These are phyloP conservation scores for Neobulgaria alba DNA, from an alignment of 2,329 filamentous ascomycete genomes.

Conservation along the genomic window DNA sequence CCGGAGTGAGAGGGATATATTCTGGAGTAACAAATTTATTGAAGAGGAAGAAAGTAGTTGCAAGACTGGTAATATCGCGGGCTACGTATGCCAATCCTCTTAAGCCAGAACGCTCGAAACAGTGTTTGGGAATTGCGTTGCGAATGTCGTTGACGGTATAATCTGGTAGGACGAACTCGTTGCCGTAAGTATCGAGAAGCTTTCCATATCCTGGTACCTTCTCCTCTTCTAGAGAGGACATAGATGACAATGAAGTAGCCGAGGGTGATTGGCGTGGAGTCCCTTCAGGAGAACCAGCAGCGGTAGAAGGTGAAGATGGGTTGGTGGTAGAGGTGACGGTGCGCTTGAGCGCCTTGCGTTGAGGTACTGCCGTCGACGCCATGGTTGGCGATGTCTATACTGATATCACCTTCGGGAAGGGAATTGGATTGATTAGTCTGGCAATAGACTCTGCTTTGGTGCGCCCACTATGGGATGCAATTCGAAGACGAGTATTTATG, in stretches of 20 bases:
- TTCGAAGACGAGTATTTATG: not conserved
- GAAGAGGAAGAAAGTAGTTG: conserved; percentile 75
- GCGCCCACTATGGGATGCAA: too few relatives aligned
- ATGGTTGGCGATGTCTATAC: conserved; percentile 15
- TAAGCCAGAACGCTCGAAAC: conserved; percentile 77
- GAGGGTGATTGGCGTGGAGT: conserved; percentile 61
- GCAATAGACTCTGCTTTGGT: too few relatives aligned
- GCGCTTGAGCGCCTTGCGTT: conserved; percentile 18
- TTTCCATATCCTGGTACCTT: conserved; percentile 44
- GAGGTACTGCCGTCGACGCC: conserved; percentile 27
- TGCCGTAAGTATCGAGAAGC: conserved; percentile 87
- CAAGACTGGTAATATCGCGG: conserved; percentile 67
- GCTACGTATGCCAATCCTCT: conserved; percentile 74
- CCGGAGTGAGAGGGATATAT: conserved; percentile 60
- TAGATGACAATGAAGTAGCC: conserved; percentile 84
- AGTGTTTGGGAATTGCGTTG: conserved; percentile 95
- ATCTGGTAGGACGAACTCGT: conserved; percentile 86
- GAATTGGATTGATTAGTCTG: conserved; percentile 1
- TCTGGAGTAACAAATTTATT: conserved; percentile 85
- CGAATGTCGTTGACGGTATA: conserved; percentile 97
- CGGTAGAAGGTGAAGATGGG: conserved; percentile 41
- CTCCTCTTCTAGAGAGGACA: conserved; percentile 56
- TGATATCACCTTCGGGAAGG: not conserved
- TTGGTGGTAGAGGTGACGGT: conserved; percentile 22
- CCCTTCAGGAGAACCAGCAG: conserved; percentile 48